Base-by-base conservation (phyloP, 164 flowering plant species). In the Piper betle region DNA sequence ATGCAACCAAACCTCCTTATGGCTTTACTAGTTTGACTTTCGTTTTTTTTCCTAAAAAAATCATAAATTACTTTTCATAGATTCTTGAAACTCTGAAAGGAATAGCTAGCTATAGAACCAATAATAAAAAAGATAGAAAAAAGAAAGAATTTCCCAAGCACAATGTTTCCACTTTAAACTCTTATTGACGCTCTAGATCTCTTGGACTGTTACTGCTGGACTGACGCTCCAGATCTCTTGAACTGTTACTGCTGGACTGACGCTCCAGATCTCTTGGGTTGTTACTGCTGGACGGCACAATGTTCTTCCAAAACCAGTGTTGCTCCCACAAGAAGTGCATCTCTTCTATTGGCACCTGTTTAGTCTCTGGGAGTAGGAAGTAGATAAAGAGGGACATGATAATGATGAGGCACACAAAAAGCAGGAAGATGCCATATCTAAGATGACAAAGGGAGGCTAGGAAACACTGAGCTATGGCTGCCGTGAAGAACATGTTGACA, bases 301-400 rank as follows among this genome's bases (percentile, higher is more conserved):
- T 40, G 4, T 64, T 80, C 74, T 81, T 88, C 97, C 96, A 91
- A 64, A 79, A 69, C 87, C 84, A 80, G 52, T 91, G 97, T 4
- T 69, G 72, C 60, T 65, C 74, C 33, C 33, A 25, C 33, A 25
- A 25, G 33, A 25, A 25, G 33, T 25, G 33, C 33, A 25, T 25
- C 33, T 91, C 96, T 69, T 91, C 96, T 4, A 91, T 91, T 3
- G 96, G 97, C 20, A 91, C 87, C 67, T 84, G 94, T 77, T 91
- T 91, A 2, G 92, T 91, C 71, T 91, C 97, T 0, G 97, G 97
- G 73, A 88, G 67, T 41, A 91, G 83, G 71, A 91, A 84, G 82
- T 20, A 84, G 39, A 91, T 79, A 71, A 88, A 88, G 65, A 57
- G 16, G 65, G 81, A 79, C 97, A 86, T 88, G 66, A 75, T 63